Evolutionary conservation across 139 green algal species (phyloP), one percentile per base, ranked within the genome.

Genomic region (Picochlorum sp.): DNA sequence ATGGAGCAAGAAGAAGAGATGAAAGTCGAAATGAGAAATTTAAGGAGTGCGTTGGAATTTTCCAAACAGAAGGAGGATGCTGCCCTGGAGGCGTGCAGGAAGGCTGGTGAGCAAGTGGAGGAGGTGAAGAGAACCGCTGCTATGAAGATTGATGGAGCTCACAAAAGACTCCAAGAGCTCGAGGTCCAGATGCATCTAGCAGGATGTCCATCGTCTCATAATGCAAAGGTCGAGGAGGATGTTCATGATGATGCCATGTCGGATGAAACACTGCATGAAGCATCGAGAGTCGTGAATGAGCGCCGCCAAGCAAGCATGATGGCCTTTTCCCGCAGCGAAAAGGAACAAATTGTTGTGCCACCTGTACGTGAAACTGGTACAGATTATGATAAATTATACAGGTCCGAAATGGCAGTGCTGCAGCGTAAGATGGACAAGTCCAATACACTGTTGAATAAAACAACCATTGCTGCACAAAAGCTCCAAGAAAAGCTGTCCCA

Each of bases 381-480:
- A 16, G 4, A 30, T 59, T 9, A 9, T n/a, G 23, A 52, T 15
- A 28, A 31, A 9, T 18, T 28, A 15, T 34, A 30, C 21, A 59
- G 20, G 8, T 52, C 20, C 9, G 23, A 26, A 65, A 52, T 45
- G 44, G 58, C 58, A 30, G 21, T 23, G 13, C 15, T 26, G 8
- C 44, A 57, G 8, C 44, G 58, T 13, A 52, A 31, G 23, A 23
- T 54, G 16, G 47, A 54, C 47, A 54, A 21, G 45, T 54, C 47
- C 16, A 54, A 54, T 24, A 21, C 47, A 26, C 57, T 65, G 28
- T 23, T 65, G 58, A 23, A n/a, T 31, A 65, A 65, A 52, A 31
- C 58, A 8, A 57, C 20, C 58, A 11, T 57, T 30, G 23, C 23
- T 52, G 23, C 23, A 18, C 20, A 31, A 31, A 16, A 45, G 21